Base-by-base conservation (phyloP, 768 basidiomycete species). In the Leccinellum rugosiceps region DNA sequence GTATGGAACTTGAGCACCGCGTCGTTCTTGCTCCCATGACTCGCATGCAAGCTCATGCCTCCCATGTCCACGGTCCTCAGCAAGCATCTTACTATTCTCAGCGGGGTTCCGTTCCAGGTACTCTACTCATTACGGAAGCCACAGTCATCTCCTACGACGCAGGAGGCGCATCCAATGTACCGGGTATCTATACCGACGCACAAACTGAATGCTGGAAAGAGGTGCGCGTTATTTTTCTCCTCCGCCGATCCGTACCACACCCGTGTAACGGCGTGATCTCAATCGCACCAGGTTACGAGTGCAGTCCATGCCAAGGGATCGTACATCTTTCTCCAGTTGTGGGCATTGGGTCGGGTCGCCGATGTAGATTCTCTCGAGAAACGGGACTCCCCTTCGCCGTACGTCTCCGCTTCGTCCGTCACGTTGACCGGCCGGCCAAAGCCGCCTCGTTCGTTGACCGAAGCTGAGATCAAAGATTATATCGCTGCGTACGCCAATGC, bases 161-260 rank as follows among this genome's bases (percentile, higher is more conserved):
- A 0, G 82, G 80, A 3, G 85, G 83, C 1, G 75, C 70, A 43
- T 50, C 56, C 2, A 69, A 82, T 54, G 77, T 80, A 0, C 88
- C 88, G 2, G 88, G 88, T 1, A 82, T 89, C 53, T 89, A 80
- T 76, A 82, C 67, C n/a, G 67, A 78, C 3, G 82, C 79, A 23
- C 89, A 92, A 60, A 78, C 78, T 30, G 57, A 64, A 9, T 76
- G 62, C 0, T 85, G 84, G 84, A 82, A 79, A 61, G 62, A 68
- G 62, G 80, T 79, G 31, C 7, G 47, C 32, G n/a, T 11, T 1
- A 1, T 23, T 14, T 7, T 6, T 11, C 31, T 2, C 14, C 28
- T 17, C 17, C 26, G 17, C 28, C 14, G 19, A 26, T 11, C 30
- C 44, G 26, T 19, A 25, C 21, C 1, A 17, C 14, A n/a, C 13